phyloP scores from a whole-genome alignment of 208 protist genomes.

The Zelonia costaricensis region DNA sequence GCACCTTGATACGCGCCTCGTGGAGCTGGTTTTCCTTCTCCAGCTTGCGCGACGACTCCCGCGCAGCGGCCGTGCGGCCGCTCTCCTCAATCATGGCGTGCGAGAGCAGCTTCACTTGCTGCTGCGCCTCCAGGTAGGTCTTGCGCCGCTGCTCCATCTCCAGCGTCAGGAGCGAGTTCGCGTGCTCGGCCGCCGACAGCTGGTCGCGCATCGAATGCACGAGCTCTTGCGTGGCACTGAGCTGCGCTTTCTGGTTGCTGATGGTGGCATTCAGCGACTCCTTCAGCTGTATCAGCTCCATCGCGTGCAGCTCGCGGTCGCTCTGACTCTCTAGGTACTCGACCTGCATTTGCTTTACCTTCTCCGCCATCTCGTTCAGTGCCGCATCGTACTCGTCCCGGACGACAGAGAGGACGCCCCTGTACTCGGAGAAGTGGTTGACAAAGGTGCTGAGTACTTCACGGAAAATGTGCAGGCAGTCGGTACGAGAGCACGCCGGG shows the following conservation, averaged over 20 bases:
- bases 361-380: conserved; percentile 48
- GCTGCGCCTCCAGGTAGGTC: conserved; percentile 58
- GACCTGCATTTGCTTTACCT: conserved; percentile 50
- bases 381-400: conserved; percentile 86
- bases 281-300: conserved; percentile 78
- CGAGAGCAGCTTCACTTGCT: conserved; percentile 68
- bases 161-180: conserved; percentile 47
- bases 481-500: conserved; percentile 52
- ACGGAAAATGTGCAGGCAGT: conserved; percentile 83
- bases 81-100: conserved; percentile 78
- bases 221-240: conserved; percentile 65
- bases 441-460: conserved; percentile 78
- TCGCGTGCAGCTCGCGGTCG: conserved; percentile 66
- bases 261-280: conserved; percentile 80
- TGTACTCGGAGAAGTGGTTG: conserved; percentile 87
- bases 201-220: conserved; percentile 79
- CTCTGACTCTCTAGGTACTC: conserved; percentile 74
- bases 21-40: conserved; percentile 67
- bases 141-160: conserved; percentile 56
- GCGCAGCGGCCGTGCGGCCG: conserved; percentile 47
- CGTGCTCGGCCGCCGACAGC: conserved; percentile 64
- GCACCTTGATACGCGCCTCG: conserved; percentile 58
- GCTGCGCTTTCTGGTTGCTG: conserved; percentile 84
- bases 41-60: conserved; percentile 39
- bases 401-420: conserved; percentile 68